Base-by-base conservation (phyloP, 345 rosid species). In the Rhizophora apiculata region DNA sequence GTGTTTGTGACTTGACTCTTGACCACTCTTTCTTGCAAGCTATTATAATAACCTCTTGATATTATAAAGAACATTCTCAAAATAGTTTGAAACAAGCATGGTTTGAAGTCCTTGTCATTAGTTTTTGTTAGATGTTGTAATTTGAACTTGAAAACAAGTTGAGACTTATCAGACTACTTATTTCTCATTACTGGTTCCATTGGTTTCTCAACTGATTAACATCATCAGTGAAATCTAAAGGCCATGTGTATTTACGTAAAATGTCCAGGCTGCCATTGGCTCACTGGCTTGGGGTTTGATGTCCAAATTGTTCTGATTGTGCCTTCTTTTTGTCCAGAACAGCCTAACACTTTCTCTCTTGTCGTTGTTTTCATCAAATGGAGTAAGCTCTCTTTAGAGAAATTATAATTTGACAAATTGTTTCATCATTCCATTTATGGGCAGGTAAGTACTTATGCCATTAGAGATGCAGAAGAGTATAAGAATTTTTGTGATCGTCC, bases 401-500 rank as follows among this genome's bases (percentile, higher is more conserved):
- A 21, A 21, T 27, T 21, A 21, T 8, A 27, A 56, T 24, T 56
- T 56, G 60, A 62, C 39, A 5, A 27, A 67, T 69, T n/a, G 57
- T 65, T 1, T 56, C n/a, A 43, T 60, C 64, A 48, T 58, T 73
- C 21, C 62, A 57, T 56, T 62, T 72, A 49, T 68, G 39, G 73
- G 34, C 81, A 90, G 96, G 81, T 90, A 34, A 84, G 92, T 72
- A 74, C 97, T 9, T 87, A 83, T 70, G 96, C 91, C 13, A 86
- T 90, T 63, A 86, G 98, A 79, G 96, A 93, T 69, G 86, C 85
- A 37, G 96, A 88, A 65, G 96, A 93, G 79, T 90, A 93, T 68
- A 93, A 81, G 78, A 93, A 93, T 53, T 93, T 88, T 79, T 93
- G 96, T 69, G 96, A 93, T 78, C 88, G 92, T 4, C 76, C 93